Evolutionary conservation across 108 stramenopile genomes (phyloP).

Genomic region (Schizochytrium sp.): DNA sequence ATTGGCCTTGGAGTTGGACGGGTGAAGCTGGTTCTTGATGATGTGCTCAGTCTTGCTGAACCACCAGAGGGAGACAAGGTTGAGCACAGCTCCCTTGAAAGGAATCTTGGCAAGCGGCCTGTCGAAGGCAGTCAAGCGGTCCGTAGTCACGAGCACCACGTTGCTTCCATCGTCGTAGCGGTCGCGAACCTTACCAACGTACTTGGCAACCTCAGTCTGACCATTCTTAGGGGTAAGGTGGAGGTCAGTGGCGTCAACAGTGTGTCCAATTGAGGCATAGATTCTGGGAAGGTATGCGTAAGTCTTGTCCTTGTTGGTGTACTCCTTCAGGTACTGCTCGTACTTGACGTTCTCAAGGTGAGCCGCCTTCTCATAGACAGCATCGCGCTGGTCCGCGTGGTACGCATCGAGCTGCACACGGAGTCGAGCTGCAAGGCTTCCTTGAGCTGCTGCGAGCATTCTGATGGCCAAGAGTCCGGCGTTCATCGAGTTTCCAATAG

Average conservation of each 20-base stretch:
- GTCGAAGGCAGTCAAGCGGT: conserved; percentile 98
- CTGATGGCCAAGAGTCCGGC: conserved; percentile 95
- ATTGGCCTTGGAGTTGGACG: conserved; percentile 71
- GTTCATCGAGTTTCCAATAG: conserved; percentile 98
- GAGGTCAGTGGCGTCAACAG: conserved; percentile 46
- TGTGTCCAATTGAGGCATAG: neutral
- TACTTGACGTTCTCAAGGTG: conserved; percentile 71
- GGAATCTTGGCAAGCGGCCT: conserved; percentile 92
- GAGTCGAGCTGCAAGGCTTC: neutral
- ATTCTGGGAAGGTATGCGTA: conserved; percentile 45
- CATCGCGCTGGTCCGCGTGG: conserved; percentile 47
- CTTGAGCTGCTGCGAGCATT: conserved; percentile 81
- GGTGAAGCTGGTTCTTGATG: conserved; percentile 91
- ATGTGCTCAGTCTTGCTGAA: conserved; percentile 89
- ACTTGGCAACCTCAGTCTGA: conserved; percentile 8
- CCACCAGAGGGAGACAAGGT: conserved; percentile 93
- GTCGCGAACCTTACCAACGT: conserved; percentile 75
- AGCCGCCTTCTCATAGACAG: conserved; percentile 68
- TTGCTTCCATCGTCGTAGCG: conserved; percentile 69
- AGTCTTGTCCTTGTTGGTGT: conserved; percentile 60
- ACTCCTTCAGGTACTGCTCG: conserved; percentile 67
- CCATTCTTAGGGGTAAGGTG: neutral
- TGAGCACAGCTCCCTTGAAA: conserved; percentile 96
- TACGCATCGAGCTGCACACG: conserved; percentile 61
- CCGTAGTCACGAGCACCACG: conserved; percentile 93